These are phyloP conservation scores for Chrysanthemum lavandulifolium DNA, from an alignment of 129 eudicot species.

Conservation along the genomic window DNA sequence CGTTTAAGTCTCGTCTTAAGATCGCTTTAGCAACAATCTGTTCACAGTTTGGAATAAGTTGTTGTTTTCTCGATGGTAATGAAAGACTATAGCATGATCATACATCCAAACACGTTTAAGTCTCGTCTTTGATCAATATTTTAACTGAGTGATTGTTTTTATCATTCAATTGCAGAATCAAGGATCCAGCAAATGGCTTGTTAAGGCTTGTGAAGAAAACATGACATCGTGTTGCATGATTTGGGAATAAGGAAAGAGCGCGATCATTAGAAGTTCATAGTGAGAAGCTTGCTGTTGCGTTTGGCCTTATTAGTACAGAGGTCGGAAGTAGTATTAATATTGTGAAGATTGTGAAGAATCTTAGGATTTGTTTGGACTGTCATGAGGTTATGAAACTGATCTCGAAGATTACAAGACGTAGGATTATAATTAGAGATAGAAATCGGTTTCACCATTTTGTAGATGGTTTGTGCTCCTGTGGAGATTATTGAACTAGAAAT, in stretches of 20 bases:
- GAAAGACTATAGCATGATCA: no score
- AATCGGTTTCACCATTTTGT: constrained; percentile 77
- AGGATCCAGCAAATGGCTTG: no score
- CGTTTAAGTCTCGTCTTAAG: no score
- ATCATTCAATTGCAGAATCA: no score
- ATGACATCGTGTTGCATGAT: constrained; percentile 51
- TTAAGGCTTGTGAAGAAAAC: no score
- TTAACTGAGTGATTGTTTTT: no score
- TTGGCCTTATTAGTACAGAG: constrained; percentile 65
- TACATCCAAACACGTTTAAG: no score
- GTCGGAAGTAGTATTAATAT: constrained; percentile 53
- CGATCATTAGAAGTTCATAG: constrained; percentile 67
- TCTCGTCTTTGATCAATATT: no score
- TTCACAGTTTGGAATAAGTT: no score
- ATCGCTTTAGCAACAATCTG: no score
- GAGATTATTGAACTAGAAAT: constrained; percentile 50
- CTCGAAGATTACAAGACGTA: constrained; percentile 55
- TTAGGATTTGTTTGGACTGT: constrained; percentile 73
- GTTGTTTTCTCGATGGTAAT: no score
- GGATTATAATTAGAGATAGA: constrained; percentile 73
- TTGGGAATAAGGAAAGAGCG: constrained; percentile 50
- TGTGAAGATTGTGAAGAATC: constrained; percentile 46
- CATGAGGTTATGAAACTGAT: constrained; percentile 64
- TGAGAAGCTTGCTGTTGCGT: constrained; percentile 77
- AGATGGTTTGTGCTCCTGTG: constrained; percentile 74